Evolutionary conservation across 2,329 filamentous ascomycete species (phyloP).

Genomic region (Cercospora berteroae): DNA sequence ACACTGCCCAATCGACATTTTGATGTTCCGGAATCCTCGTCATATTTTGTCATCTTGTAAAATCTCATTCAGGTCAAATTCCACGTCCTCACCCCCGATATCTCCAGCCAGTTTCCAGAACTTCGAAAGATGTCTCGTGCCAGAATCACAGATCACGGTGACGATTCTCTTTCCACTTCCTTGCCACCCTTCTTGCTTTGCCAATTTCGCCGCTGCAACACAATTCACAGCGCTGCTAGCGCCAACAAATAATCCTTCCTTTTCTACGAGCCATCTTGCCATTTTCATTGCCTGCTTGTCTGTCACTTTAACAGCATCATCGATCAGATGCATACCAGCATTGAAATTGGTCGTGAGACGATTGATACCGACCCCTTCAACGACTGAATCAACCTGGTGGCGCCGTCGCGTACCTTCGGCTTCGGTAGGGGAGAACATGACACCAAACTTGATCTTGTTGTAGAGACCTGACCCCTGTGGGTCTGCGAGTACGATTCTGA

Average conservation of each 20-base stretch:
- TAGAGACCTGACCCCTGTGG: slow-evolving; percentile 91
- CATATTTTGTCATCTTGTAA: slow-evolving; percentile 37
- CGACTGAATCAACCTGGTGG: slow-evolving; percentile 90
- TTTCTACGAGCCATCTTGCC: slow-evolving; percentile 95
- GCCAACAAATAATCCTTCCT: slow-evolving; percentile 90
- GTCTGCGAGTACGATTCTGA: slow-evolving; percentile 81
- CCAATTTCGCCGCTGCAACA: slow-evolving; percentile 70
- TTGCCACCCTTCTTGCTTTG: slow-evolving; percentile 57
- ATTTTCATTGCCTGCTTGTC: slow-evolving; percentile 88
- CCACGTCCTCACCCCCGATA: slow-evolving; percentile 54
- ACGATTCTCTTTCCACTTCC: slow-evolving; percentile 60
- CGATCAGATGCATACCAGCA: slow-evolving; percentile 77
- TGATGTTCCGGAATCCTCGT: background rate
- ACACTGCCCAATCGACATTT: background rate
- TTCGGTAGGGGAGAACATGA: slow-evolving; percentile 91
- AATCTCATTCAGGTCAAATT: slow-evolving; percentile 57
- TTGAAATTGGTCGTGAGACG: slow-evolving; percentile 93
- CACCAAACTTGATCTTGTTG: slow-evolving; percentile 87
- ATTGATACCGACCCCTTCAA: slow-evolving; percentile 95
- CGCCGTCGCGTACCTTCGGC: slow-evolving; percentile 84
- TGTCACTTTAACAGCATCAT: slow-evolving; percentile 84
- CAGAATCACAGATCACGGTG: slow-evolving; percentile 76
- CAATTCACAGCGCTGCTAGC: slow-evolving; percentile 98
- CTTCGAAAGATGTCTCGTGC: slow-evolving; percentile 78
- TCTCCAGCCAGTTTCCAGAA: slow-evolving; percentile 75